Base-by-base conservation (phyloP, 768 basidiomycete genomes). In the Serpula lacrymans region DNA sequence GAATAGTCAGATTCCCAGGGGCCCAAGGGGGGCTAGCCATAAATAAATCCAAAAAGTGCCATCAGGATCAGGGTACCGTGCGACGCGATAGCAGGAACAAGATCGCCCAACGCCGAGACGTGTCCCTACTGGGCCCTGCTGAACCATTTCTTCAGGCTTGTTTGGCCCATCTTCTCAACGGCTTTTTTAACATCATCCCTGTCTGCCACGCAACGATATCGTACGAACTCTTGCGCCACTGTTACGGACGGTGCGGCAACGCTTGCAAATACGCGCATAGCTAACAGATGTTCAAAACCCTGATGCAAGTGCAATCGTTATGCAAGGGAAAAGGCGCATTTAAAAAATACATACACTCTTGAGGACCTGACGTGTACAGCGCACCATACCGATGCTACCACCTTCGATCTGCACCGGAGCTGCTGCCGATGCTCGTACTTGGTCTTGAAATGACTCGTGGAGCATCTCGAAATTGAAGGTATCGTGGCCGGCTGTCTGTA, bases 381-480 rank as follows among this genome's bases (percentile, higher is more conserved):
- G 71, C 14, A 81, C 68, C 82, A 87, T 88, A 2, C 86, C 82
- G 42, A 91, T 83, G 32, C 75, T 75, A 16, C 85, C 81, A 7
- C 88, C 84, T 47, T 80, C 78, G 30, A 88, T 58, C 37, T 83
- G 80, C 14, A 91, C 76, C 1, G 89, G 88, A 0, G 87, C 86
- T 6, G 82, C 77, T 8, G 72, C 70, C 5, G 87, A 84, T 16
- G 80, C 71, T 16, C 83, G 79, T 14, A 86, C 74, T 61, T 88
- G 85, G 46, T 82, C 76, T 16, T 80, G 77, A 57, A 93, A 92
- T 23, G 72, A 70, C 38, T 89, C 87, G 46, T 85, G 74, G 6
- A 95, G 74, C 82, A 94, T 91, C 52, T 94, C 90, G 55, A 98
- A 95, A 22, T 88, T 97, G 62, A 96, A 82, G 11, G 67, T 65